These are phyloP conservation scores for Pelomyxa schiedti DNA, from an alignment of 78 protist genomes.

Conservation along the genomic window DNA sequence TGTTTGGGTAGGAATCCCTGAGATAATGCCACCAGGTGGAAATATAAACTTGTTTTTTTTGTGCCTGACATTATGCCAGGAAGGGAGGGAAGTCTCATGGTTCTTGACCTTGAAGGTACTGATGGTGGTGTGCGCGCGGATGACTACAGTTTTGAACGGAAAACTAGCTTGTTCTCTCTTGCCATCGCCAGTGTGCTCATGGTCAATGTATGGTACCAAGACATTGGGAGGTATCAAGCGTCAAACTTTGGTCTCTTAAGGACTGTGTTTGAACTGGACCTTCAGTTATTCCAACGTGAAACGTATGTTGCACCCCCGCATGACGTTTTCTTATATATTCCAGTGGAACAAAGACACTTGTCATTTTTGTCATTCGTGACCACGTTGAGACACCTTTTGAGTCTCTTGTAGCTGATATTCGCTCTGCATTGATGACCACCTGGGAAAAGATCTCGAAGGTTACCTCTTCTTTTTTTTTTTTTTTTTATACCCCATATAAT, in stretches of 20 bases:
- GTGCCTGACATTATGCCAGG: not conserved
- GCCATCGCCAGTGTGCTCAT: constrained; percentile 75
- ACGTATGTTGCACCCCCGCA: constrained; percentile 3
- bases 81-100: constrained; percentile 11
- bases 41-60: constrained; percentile 34
- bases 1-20: constrained; percentile 6
- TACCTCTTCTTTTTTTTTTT: not conserved
- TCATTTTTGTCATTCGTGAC: constrained; percentile 72
- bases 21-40: not conserved
- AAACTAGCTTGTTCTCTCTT: constrained; percentile 76
- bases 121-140: constrained; percentile 86
- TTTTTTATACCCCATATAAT: not conserved
- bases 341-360: constrained; percentile 56
- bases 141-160: constrained; percentile 74
- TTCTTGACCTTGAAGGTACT: constrained; percentile 90
- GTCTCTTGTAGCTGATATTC: constrained; percentile 6
- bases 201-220: constrained; percentile 79
- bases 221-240: constrained; percentile 81
- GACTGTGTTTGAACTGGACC: constrained; percentile 75
- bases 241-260: constrained; percentile 62
- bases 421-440: constrained; percentile 48
- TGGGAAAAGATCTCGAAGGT: constrained; percentile 56
- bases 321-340: not conserved
- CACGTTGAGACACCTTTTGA: constrained; percentile 46
- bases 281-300: constrained; percentile 61